Evolutionary conservation across 495 filamentous ascomycete species (phyloP).

Genomic region (Friedmanniomyces endolithicus): DNA sequence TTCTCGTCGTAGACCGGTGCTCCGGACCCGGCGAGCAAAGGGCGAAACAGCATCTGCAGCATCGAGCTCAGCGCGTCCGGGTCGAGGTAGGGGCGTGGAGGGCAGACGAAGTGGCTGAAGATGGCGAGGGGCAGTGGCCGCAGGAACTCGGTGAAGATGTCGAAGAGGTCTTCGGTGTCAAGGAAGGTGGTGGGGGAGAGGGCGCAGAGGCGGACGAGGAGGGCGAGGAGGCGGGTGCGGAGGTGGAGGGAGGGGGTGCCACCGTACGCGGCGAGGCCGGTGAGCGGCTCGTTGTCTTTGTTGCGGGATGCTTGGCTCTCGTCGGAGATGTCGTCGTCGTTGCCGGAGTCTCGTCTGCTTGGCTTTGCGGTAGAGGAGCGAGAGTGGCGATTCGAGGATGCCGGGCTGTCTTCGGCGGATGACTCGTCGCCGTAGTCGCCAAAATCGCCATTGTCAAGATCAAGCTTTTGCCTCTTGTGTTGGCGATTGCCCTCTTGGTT

Average conservation of each 20-base stretch:
- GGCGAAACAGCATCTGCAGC: constrained; percentile 49
- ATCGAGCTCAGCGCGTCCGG: constrained; percentile 40
- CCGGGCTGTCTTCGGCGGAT: constrained; percentile 24
- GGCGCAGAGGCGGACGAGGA: constrained; percentile 21
- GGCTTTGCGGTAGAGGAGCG: background rate
- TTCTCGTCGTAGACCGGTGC: constrained; percentile 38
- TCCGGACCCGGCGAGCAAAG: constrained; percentile 43
- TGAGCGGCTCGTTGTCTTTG: constrained; percentile 10
- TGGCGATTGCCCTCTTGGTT: constrained; percentile 25
- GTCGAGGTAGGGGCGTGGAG: constrained; percentile 11
- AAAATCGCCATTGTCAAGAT: constrained; percentile 47
- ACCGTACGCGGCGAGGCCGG: constrained; percentile 33
- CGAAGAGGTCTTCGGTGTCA: constrained; percentile 47
- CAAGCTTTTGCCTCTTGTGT: constrained; percentile 31
- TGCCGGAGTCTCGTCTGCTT: background rate
- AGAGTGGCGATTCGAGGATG: background rate
- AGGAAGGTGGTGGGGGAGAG: constrained; percentile 33
- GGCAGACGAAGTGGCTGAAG: constrained; percentile 61
- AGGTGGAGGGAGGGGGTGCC: constrained; percentile 47
- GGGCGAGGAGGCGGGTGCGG: constrained; percentile 48
- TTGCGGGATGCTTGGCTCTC: background rate
- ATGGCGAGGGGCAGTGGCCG: constrained; percentile 51
- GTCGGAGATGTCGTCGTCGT: no score
- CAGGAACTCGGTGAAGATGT: constrained; percentile 52
- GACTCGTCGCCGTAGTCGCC: constrained; percentile 47